phyloP scores from a whole-genome alignment of 2,329 filamentous ascomycete species.

The Pyrenochaeta sp. region DNA sequence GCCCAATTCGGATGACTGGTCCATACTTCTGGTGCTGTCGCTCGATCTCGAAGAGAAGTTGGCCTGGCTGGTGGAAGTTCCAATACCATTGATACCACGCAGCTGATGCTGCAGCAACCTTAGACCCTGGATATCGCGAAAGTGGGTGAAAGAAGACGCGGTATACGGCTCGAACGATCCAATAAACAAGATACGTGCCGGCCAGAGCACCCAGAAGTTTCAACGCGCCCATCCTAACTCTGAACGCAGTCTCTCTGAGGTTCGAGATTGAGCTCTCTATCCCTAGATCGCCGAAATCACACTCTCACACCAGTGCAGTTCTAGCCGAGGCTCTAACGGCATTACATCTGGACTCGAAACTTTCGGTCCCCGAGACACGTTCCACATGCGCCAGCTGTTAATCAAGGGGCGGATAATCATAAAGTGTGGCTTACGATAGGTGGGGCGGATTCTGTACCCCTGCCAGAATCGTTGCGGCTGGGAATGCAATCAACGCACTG shows the following conservation, averaged over 20 bases:
- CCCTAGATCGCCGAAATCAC: background rate
- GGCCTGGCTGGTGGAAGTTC: slow-evolving; percentile 17
- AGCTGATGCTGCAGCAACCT: slow-evolving; percentile 10
- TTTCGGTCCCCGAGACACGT: background rate
- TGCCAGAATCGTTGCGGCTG: background rate
- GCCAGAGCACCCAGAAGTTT: background rate
- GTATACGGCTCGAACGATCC: slow-evolving; percentile 12
- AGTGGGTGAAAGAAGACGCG: slow-evolving; percentile 14
- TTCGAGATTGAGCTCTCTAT: background rate
- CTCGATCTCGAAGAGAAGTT: slow-evolving; percentile 20
- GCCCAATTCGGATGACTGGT: slow-evolving; percentile 25
- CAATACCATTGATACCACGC: slow-evolving; percentile 21
- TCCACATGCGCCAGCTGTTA: background rate
- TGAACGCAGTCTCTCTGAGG: background rate
- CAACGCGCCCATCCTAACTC: background rate
- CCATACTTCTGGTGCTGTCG: slow-evolving; percentile 2
- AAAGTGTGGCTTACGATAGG: background rate
- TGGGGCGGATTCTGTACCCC: background rate
- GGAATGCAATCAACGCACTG: background rate
- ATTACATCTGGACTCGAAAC: background rate
- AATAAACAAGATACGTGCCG: slow-evolving; percentile 7
- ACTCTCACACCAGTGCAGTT: background rate
- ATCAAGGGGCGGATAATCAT: background rate
- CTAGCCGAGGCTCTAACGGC: background rate
- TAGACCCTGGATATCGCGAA: slow-evolving; percentile 10